A percentile compares a stretch with the other conserved stretches of the same genome.
Conservation (phyloP, 129 eudicot genomes). For the Deinandra increscens region DNA sequence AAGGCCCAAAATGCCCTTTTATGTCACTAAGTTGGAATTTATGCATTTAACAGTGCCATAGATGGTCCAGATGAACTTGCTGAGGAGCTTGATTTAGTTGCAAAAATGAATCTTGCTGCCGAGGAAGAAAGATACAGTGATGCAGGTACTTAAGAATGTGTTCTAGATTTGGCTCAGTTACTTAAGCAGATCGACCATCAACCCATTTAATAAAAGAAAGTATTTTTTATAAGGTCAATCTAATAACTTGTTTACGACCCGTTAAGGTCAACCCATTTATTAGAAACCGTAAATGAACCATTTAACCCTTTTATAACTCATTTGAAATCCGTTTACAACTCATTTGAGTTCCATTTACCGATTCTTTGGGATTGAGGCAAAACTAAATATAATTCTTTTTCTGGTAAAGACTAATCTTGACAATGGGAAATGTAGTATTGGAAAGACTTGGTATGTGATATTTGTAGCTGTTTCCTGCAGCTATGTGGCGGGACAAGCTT, state of each 20-base stretch:
- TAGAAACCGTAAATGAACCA: too few species aligned
- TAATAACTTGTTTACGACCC: too few species aligned
- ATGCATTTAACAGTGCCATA: constrained; percentile 44
- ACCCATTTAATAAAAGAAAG: too few species aligned
- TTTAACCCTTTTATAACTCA: too few species aligned
- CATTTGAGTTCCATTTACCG: too few species aligned
- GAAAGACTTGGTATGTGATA: constrained; percentile 1
- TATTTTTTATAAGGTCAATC: too few species aligned
- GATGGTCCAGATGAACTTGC: constrained; percentile 70
- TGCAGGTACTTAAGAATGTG: constrained; percentile 49
- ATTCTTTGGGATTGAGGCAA: neutral
- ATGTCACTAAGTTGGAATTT: constrained; percentile 7
- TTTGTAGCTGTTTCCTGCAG: constrained; percentile 33
- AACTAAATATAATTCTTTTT: neutral
- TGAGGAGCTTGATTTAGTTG: constrained; percentile 55
- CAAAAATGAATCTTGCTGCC: constrained; percentile 53
- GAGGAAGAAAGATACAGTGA: constrained; percentile 63
- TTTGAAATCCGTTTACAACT: too few species aligned
- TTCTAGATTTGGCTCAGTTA: neutral
- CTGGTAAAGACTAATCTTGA: neutral
- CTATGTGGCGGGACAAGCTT: constrained; percentile 70
- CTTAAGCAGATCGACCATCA: too few species aligned
- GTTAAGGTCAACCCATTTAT: too few species aligned
- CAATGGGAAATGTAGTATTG: neutral
- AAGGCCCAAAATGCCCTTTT: constrained; percentile 10